phyloP scores from a whole-genome alignment of 768 basidiomycete genomes.

The Podaxis sp. region DNA sequence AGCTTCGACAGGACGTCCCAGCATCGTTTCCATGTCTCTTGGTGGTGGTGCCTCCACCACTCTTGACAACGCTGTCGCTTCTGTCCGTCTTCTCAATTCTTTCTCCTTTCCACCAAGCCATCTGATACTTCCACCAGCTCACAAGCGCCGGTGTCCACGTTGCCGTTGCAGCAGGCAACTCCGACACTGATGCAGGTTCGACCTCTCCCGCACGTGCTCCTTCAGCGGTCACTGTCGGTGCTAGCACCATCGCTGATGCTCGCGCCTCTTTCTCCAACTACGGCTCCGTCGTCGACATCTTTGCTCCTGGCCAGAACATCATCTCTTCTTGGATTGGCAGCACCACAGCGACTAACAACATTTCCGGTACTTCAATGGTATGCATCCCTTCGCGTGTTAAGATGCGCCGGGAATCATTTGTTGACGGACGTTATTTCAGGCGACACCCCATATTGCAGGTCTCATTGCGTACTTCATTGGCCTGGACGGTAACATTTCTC shows the following conservation, averaged over 20 bases:
- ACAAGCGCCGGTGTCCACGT: conserved; percentile 26
- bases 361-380: conserved; percentile 26
- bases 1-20: conserved; percentile 19
- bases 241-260: conserved; percentile 25
- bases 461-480: conserved; percentile 33
- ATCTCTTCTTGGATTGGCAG: conserved; percentile 22
- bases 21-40: conserved; percentile 29
- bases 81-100: conserved; percentile 11
- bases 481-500: conserved; percentile 26
- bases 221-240: conserved; percentile 29
- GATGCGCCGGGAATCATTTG: no score
- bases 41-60: conserved; percentile 22
- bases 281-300: conserved; percentile 29
- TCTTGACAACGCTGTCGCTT: conserved; percentile 27
- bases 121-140: conserved; percentile 16
- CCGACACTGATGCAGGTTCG: conserved; percentile 19
- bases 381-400: not conserved
- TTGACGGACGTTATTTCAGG: conserved; percentile 2
- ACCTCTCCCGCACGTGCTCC: conserved; percentile 29
- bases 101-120: not conserved
- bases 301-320: conserved; percentile 27
- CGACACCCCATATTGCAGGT: conserved; percentile 33
- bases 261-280: conserved; percentile 31
- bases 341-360: conserved; percentile 21
- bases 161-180: conserved; percentile 28